Conservation (phyloP, 2,329 filamentous ascomycete species). For the Cytospora piceae region DNA sequence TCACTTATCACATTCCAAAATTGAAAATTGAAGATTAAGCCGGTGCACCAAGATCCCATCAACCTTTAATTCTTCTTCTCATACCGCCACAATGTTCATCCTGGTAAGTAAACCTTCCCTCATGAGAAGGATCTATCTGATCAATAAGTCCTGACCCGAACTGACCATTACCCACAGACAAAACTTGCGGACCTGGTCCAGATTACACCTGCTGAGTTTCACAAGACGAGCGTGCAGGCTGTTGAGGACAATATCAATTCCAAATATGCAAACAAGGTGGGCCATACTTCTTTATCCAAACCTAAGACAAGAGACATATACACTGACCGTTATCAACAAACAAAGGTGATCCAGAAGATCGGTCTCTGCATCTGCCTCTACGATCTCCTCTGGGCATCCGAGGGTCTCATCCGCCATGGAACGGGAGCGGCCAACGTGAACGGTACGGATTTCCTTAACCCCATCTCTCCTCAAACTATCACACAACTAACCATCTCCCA, state of each 20-base stretch:
- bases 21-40: conserved; percentile 24
- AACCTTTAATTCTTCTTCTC: not conserved
- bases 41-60: not conserved
- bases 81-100: conserved; percentile 51
- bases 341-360: conserved; percentile 83
- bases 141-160: not conserved
- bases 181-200: conserved; percentile 94
- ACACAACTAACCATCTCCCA: conserved; percentile 42
- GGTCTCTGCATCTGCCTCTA: conserved; percentile 93
- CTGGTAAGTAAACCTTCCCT: conserved; percentile 41
- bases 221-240: conserved; percentile 77
- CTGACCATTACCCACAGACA: conserved; percentile 58
- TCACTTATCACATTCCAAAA: not conserved
- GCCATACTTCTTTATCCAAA: conserved; percentile 6
- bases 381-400: conserved; percentile 85
- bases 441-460: conserved; percentile 53
- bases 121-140: not conserved
- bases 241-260: conserved; percentile 94
- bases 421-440: conserved; percentile 94
- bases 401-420: conserved; percentile 91
- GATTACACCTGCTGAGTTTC: conserved; percentile 86
- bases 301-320: not conserved
- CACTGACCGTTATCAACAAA: not conserved
- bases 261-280: conserved; percentile 92
- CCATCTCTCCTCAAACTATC: not conserved